Conservation (phyloP, 2,329 filamentous ascomycete genomes). For the Sodiomyces alkalinus region DNA sequence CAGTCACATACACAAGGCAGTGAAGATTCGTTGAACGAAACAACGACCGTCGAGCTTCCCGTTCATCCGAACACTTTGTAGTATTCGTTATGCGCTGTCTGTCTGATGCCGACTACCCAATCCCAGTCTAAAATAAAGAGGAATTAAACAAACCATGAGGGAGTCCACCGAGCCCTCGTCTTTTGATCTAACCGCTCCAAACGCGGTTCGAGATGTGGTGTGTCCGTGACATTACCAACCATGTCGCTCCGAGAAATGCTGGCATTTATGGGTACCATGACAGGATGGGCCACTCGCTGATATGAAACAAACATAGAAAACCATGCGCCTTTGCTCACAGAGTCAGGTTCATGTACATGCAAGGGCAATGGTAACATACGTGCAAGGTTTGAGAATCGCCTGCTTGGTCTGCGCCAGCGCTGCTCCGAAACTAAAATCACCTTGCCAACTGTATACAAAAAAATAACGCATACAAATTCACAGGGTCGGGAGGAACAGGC, state of each 20-base stretch:
- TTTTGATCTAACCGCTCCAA: constrained; percentile 1
- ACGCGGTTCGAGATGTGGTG: constrained; percentile 1
- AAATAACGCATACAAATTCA: neutral
- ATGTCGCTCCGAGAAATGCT: too few species aligned
- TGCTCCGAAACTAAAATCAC: too few species aligned
- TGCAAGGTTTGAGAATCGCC: constrained; percentile 1
- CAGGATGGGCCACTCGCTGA: too few species aligned
- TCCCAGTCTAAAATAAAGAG: constrained; percentile 1
- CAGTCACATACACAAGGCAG: too few species aligned
- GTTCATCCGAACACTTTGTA: neutral
- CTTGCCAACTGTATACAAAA: too few species aligned
- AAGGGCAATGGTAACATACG: neutral
- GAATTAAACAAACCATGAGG: neutral
- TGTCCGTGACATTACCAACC: constrained; percentile 1
- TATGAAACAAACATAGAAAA: neutral
- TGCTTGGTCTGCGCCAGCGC: constrained; percentile 2
- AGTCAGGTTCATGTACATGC: constrained; percentile 1
- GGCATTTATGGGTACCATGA: too few species aligned
- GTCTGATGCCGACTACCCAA: neutral
- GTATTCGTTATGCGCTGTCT: neutral
- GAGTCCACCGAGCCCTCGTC: too few species aligned
- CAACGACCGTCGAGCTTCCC: too few species aligned
- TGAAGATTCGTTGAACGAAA: too few species aligned
- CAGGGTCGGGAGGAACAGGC: neutral
- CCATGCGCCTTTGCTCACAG: constrained; percentile 1